phyloP scores from a whole-genome alignment of 2,329 filamentous ascomycete species.

The Penicillium corylophilum region DNA sequence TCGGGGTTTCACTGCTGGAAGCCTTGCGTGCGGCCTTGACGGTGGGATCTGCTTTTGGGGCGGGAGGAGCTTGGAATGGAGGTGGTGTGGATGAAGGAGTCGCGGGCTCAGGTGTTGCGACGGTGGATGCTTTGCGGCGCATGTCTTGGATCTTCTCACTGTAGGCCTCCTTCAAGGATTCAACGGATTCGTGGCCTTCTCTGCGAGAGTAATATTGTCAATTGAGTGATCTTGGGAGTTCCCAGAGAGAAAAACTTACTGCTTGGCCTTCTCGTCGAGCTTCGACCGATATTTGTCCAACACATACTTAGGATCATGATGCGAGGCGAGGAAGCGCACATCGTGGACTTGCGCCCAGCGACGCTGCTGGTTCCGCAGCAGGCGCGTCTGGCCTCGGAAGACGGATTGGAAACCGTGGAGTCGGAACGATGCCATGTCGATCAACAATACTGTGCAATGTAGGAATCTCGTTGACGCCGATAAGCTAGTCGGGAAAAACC shows the following conservation, averaged over 20 bases:
- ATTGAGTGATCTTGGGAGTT: background rate
- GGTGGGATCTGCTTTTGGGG: constrained; percentile 35
- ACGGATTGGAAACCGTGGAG: constrained; percentile 53
- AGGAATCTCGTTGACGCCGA: background rate
- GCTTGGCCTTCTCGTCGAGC: constrained; percentile 75
- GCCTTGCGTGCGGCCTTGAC: constrained; percentile 40
- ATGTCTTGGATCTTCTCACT: constrained; percentile 75
- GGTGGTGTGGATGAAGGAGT: constrained; percentile 30
- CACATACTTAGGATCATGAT: constrained; percentile 63
- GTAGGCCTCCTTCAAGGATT: constrained; percentile 73
- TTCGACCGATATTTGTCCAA: constrained; percentile 85
- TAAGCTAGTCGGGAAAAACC: background rate
- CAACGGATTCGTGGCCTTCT: constrained; percentile 62
- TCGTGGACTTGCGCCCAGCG: constrained; percentile 92
- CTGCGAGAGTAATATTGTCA: constrained; percentile 35
- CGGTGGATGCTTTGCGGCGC: constrained; percentile 64
- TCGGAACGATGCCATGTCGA: constrained; percentile 52
- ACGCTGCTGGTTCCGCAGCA: constrained; percentile 56
- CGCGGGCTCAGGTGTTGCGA: constrained; percentile 48
- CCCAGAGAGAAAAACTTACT: constrained; percentile 43
- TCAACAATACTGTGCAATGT: background rate
- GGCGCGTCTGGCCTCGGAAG: constrained; percentile 28
- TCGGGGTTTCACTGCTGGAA: constrained; percentile 52
- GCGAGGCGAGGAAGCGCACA: constrained; percentile 83
- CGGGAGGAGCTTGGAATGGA: constrained; percentile 36